Base-by-base conservation (phyloP, 1,284 basidiomycete species). In the Moesziomyces sp. region DNA sequence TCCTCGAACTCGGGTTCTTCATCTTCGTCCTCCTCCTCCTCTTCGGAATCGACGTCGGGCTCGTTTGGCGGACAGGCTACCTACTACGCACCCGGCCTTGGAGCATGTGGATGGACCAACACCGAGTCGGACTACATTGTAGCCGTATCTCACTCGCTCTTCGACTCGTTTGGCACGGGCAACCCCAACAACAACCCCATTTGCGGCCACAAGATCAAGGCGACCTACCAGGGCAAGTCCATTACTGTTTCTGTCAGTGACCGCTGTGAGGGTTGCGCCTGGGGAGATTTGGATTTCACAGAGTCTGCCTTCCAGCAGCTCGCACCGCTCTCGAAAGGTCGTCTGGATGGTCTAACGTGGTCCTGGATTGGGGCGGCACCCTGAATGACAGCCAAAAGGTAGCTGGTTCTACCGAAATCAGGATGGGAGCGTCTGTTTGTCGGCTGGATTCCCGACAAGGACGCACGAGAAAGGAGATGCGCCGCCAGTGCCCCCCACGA, bases 11-110 rank as follows among this genome's bases (percentile, higher is more conserved):
- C 35, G 35, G 35, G 35, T 16, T 38, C 74, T 76, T 81, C 8
- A 70, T 85, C 26, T 30, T 85, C 49, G 80, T 85, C 67, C 81
- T 81, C 46, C 77, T 84, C 73, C 26, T 84, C 73, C 26, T 83
- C 50, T 52, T 84, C 66, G 79, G 81, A n/a, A 77, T 77, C 65
- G 66, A 80, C 75, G 78, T 80, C 65, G 44, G 76, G 60, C 11
- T 23, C 50, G 46, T 84, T 82, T 68, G 75, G 64, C 6, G 85
- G 86, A 42, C 57, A 79, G 50, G 78, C 60, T 11, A 81, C 78
- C 19, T 78, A 74, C 73, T 81, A 76, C 56, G 60, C 65, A n/a
- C 71, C 77, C 18, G 81, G 77, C 1, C 46, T 79, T n/a, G 80
- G 78, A 33, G 74, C 80, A 11, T 83, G 81, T 44, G 81, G 81